Conservation (phyloP, 768 basidiomycete genomes). For the Neoboletus subvelutipes region DNA sequence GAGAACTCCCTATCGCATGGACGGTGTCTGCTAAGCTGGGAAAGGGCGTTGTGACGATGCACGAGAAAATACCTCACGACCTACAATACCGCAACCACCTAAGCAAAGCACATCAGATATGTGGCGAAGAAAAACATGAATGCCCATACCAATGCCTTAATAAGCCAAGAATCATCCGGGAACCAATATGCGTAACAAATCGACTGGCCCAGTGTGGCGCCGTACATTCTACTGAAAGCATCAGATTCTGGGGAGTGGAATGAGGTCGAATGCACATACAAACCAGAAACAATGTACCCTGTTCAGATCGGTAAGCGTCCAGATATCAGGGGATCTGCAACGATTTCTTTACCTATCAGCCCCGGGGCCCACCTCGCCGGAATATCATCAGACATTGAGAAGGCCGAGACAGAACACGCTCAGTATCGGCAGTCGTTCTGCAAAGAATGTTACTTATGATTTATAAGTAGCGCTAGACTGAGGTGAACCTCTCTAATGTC, state of each 20-base stretch:
- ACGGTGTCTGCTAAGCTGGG: conserved; percentile 7
- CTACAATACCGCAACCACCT: conserved; percentile 8
- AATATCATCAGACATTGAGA: no score
- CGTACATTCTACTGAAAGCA: conserved; percentile 9
- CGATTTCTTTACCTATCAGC: no score
- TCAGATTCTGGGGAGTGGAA: neutral
- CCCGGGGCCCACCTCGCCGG: no score
- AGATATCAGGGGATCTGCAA: no score
- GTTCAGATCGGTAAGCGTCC: no score
- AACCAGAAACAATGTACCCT: no score
- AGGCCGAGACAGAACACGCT: no score
- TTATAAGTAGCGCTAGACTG: neutral
- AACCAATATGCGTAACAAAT: conserved; percentile 13
- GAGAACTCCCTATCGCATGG: conserved; percentile 1
- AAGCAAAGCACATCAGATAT: neutral
- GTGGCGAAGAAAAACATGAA: neutral
- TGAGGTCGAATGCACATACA: no score
- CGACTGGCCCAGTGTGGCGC: conserved; percentile 11
- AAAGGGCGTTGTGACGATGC: neutral
- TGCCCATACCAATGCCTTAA: conserved; percentile 4
- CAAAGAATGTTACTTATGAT: neutral
- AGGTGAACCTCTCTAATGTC: neutral
- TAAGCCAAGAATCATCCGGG: conserved; percentile 3
- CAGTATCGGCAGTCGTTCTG: neutral
- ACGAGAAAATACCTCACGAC: neutral